A percentile compares a stretch with the other conserved stretches of the same genome.
These are phyloP conservation scores for Yarrowia sp. DNA, from an alignment of 805 yeast species.

Conservation along the genomic window DNA sequence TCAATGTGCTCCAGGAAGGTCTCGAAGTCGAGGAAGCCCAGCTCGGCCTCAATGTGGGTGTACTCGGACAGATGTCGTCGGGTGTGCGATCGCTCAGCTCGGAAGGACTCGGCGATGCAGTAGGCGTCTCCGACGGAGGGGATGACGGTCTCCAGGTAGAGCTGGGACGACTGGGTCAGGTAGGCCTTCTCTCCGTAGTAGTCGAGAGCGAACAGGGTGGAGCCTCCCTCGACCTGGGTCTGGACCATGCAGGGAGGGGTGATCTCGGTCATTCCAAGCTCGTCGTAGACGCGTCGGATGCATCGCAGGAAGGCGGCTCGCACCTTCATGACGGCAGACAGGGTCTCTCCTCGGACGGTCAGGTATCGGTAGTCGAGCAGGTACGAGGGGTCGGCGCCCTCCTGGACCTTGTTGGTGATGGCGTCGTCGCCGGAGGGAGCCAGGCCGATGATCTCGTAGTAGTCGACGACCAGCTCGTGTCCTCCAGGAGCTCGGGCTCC, in stretches of 20 bases:
- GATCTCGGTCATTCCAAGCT: conserved; percentile 79
- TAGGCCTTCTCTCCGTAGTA: conserved; percentile 97
- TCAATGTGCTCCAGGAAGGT: conserved; percentile 86
- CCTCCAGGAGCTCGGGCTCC: conserved; percentile 98
- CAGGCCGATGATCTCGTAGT: conserved; percentile 80
- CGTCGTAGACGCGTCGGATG: conserved; percentile 71
- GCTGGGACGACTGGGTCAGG: conserved; percentile 94
- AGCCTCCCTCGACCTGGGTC: conserved; percentile 99
- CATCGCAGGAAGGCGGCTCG: conserved; percentile 76
- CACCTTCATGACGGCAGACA: conserved; percentile 90
- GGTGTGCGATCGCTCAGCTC: conserved; percentile 98
- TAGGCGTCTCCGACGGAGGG: conserved; percentile 97
- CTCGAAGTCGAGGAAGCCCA: conserved; percentile 82
- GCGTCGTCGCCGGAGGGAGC: conserved; percentile 98
- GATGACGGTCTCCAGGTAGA: conserved; percentile 92
- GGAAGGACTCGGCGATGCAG: conserved; percentile 96
- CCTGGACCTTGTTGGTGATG: conserved; percentile 90
- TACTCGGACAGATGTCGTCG: conserved; percentile 97
- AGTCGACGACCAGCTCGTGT: conserved; percentile 88
- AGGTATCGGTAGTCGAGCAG: conserved; percentile 93
- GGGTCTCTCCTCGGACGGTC: conserved; percentile 92
- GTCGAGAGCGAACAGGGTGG: conserved; percentile 86
- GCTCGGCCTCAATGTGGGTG: conserved; percentile 95
- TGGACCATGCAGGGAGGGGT: conserved; percentile 99
- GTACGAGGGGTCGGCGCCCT: conserved; percentile 88